These are phyloP conservation scores for Entrophospora sp. DNA, from an alignment of 192 early-diverging fungal genomes.

Conservation along the genomic window DNA sequence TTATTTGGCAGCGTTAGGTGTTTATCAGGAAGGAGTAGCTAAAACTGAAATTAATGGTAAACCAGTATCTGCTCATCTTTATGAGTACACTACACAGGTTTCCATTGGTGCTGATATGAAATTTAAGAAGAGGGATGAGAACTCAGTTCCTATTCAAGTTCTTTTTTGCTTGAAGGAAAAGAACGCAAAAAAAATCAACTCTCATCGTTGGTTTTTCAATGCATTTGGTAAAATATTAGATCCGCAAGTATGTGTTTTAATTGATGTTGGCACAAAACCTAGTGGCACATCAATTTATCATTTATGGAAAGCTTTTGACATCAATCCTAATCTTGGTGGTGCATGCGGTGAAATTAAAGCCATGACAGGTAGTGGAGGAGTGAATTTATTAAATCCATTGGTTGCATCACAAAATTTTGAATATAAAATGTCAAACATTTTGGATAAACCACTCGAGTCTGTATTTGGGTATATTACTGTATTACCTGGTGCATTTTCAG, in stretches of 20 bases:
- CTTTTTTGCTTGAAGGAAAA: constrained; percentile 85
- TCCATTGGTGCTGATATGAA: constrained; percentile 67
- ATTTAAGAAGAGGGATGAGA: constrained; percentile 50
- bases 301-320: constrained; percentile 54
- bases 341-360: constrained; percentile 57
- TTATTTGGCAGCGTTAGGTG: constrained; percentile 66
- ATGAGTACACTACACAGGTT: constrained; percentile 69
- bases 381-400: constrained; percentile 39
- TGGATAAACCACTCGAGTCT: constrained; percentile 63
- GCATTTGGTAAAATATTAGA: constrained; percentile 47
- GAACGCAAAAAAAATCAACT: constrained; percentile 86
- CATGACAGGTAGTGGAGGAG: constrained; percentile 38
- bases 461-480: constrained; percentile 82
- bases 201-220: constrained; percentile 63
- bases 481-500: constrained; percentile 80
- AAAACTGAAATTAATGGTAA: constrained; percentile 53
- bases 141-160: constrained; percentile 61
- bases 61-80: constrained; percentile 56
- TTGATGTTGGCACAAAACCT: constrained; percentile 56
- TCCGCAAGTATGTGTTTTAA: constrained; percentile 50
- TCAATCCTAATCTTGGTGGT: constrained; percentile 45
- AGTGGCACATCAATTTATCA: constrained; percentile 49
- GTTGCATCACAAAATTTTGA: constrained; percentile 60
- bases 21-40: constrained; percentile 69
- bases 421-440: constrained; percentile 61